Percentiles rank a stretch among this genome's conserved stretches.
Conservation (phyloP, 495 filamentous ascomycete species). For the Alectoria sarmentosa region DNA sequence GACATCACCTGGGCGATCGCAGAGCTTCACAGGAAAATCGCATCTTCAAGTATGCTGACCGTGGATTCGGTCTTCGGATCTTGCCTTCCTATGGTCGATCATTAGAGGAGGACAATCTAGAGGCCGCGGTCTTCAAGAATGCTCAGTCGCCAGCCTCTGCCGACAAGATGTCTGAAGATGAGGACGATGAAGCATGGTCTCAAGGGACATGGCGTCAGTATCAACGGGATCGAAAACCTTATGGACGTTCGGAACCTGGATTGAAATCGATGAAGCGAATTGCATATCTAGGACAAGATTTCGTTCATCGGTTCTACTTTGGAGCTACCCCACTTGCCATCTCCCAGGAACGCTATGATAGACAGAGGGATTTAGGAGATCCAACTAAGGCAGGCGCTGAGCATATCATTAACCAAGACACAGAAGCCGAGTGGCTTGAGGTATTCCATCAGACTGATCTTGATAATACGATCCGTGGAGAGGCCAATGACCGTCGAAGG, state of each 20-base stretch:
- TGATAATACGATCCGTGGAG: not conserved
- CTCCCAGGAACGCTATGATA: conserved; percentile 10
- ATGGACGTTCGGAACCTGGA: conserved; percentile 24
- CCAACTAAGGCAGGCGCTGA: conserved; percentile 1
- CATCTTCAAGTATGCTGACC: conserved; percentile 33
- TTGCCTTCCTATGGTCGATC: conserved; percentile 29
- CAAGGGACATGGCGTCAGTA: not conserved
- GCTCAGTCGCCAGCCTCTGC: not conserved
- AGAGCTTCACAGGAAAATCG: conserved; percentile 30
- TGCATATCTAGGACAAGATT: conserved; percentile 28
- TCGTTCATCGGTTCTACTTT: conserved; percentile 28
- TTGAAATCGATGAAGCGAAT: conserved; percentile 32
- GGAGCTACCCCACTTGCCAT: conserved; percentile 14
- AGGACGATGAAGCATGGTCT: not conserved
- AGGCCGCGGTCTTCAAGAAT: not conserved
- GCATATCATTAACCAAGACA: not conserved
- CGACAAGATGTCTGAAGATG: not conserved
- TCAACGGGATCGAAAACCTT: conserved; percentile 8
- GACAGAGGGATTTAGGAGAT: not conserved
- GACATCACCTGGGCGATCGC: conserved; percentile 32
- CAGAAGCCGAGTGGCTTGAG: conserved; percentile 2
- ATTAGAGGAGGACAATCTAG: conserved; percentile 21
- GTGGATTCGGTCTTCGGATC: conserved; percentile 33
- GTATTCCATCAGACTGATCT: not conserved
- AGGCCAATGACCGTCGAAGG: conserved; percentile 3